These are phyloP conservation scores for Eucalyptus polybractea DNA, from an alignment of 345 rosid genomes.

Conservation along the genomic window DNA sequence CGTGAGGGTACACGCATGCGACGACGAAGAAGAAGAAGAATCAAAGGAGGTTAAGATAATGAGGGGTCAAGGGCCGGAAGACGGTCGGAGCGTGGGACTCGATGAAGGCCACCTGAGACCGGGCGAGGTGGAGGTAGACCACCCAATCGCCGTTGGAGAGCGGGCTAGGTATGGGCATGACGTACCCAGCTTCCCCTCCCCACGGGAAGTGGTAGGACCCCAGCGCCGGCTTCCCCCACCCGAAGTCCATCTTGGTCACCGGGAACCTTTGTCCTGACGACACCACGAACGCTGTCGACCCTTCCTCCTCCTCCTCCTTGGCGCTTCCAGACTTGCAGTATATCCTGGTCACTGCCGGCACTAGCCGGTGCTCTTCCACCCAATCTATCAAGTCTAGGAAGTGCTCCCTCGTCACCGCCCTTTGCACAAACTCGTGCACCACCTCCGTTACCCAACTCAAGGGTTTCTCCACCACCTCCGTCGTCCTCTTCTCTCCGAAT, in stretches of 20 bases:
- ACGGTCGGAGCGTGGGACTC: conserved; percentile 13
- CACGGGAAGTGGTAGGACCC: conserved; percentile 59
- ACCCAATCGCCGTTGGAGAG: conserved; percentile 45
- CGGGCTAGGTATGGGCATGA: conserved; percentile 57
- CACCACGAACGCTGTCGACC: conserved; percentile 37
- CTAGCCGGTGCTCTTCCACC: conserved; percentile 63
- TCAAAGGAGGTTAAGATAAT: not conserved
- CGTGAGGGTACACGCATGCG: not conserved
- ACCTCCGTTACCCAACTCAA: conserved; percentile 34
- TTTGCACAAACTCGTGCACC: conserved; percentile 33
- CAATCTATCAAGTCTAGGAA: conserved; percentile 65
- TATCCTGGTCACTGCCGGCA: conserved; percentile 31
- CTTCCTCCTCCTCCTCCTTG: conserved; percentile 20
- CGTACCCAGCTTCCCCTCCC: conserved; percentile 38
- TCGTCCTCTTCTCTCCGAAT: conserved; percentile 14
- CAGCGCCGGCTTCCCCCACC: conserved; percentile 40
- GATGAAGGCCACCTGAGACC: conserved; percentile 10
- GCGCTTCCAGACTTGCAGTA: not conserved
- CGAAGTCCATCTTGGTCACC: conserved; percentile 22
- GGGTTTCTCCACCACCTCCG: conserved; percentile 24
- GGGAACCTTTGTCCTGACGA: conserved; percentile 44
- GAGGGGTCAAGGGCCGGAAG: conserved; percentile 15
- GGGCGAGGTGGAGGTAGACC: conserved; percentile 32
- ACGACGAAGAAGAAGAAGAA: not conserved
- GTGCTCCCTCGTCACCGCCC: conserved; percentile 38